Base-by-base conservation (phyloP, 106 monocot genomes). In the Acorus gramineus region DNA sequence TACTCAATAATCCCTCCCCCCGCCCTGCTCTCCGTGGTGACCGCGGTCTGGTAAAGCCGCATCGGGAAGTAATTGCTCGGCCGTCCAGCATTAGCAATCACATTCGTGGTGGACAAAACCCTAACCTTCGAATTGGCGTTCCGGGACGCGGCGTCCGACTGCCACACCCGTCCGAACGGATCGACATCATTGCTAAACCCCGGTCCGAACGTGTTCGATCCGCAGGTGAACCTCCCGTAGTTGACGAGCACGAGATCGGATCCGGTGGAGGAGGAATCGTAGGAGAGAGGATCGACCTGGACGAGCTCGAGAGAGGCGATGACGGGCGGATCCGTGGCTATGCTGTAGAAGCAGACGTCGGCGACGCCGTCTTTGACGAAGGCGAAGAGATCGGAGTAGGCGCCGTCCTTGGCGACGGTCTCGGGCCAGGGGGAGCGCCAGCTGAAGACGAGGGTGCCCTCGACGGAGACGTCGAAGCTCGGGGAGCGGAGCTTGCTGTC, bases 381-480 rank as follows among this genome's bases (percentile, higher is more conserved):
- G n/a, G 72, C 75, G 56, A 89, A 67, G 44, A 96, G 83, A 60
- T 96, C 91, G 11, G 91, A 80, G 74, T 91, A 96, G 4, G 96
- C 87, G 28, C 96, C 96, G 50, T 77, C 61, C 46, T 80, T 74
- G 12, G 78, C 59, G 46, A 80, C 76, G 7, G 68, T 50, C 64
- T 87, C 85, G 43, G 87, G 87, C 96, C 96, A 96, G 45, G 87
- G 96, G 46, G 85, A 76, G 14, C 79, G 84, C 87, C 82, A 91
- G 76, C 75, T 73, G 81, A 87, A 91, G 53, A 85, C 87, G 63
- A 85, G 74, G 11, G 91, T 91, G 57, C 76, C 80, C 69, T 80
- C 91, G 8, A 91, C 63, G 48, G 96, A 82, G 66, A 96, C 91
- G 60, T 96, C 96, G 76, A 85, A 96, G 76, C 76, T 78, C 4